These are phyloP conservation scores for Saprolegnia diclina DNA, from an alignment of 352 stramenopile species.

Conservation along the genomic window DNA sequence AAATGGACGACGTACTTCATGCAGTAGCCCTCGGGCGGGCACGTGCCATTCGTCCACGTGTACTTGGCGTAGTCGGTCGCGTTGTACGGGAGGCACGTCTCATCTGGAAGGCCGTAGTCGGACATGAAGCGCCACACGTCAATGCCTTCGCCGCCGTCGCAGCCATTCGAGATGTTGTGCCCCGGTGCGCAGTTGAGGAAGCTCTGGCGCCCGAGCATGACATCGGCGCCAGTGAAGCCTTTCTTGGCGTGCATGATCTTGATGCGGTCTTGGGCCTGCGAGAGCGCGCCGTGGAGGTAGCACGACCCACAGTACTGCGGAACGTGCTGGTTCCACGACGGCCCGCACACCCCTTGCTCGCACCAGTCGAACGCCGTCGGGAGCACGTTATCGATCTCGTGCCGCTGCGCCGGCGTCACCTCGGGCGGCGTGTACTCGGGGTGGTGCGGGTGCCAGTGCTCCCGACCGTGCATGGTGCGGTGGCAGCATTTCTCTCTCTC, in stretches of 20 bases:
- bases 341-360: constrained; percentile 62
- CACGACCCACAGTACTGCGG: constrained; percentile 84
- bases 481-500: constrained; percentile 5
- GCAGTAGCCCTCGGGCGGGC: constrained; percentile 67
- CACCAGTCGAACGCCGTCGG: constrained; percentile 88
- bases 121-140: constrained; percentile 79
- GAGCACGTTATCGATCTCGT: constrained; percentile 39
- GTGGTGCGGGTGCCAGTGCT: constrained; percentile 47
- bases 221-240: constrained; percentile 55
- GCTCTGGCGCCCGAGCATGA: constrained; percentile 72
- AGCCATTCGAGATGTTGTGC: constrained; percentile 58
- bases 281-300: constrained; percentile 68
- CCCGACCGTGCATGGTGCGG: constrained; percentile 70
- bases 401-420: constrained; percentile 37
- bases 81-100: constrained; percentile 76
- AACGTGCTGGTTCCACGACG: constrained; percentile 80
- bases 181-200: constrained; percentile 78
- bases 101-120: constrained; percentile 61
- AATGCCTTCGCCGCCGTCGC: constrained; percentile 56
- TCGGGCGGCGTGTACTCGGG: constrained; percentile 7
- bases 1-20: constrained; percentile 86
- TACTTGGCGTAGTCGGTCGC: constrained; percentile 78
- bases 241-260: constrained; percentile 67
- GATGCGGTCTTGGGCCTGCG: constrained; percentile 67
- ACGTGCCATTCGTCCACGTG: constrained; percentile 57